phyloP scores from a whole-genome alignment of 2,329 filamentous ascomycete genomes.

The Ophiosphaerella herpotricha region DNA sequence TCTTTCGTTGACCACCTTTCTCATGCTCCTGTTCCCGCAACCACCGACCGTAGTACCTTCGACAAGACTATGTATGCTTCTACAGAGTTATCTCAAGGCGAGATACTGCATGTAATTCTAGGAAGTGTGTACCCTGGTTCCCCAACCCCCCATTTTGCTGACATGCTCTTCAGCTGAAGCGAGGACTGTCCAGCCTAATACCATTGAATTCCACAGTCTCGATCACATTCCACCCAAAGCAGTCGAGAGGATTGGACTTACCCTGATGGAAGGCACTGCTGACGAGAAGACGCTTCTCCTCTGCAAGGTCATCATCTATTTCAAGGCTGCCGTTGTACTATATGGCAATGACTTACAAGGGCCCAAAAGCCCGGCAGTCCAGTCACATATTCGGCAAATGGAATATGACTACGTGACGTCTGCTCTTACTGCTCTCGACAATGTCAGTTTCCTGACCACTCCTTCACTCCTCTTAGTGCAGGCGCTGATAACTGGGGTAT shows the following conservation, averaged over 20 bases:
- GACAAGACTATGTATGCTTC: slow-evolving; percentile 27
- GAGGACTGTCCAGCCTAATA: slow-evolving; percentile 13
- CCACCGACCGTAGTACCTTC: slow-evolving; percentile 30
- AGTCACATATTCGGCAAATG: slow-evolving; percentile 31
- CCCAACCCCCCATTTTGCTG: background rate
- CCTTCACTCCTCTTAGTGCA: slow-evolving; percentile 37
- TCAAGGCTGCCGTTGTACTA: slow-evolving; percentile 31
- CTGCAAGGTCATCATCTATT: slow-evolving; percentile 40
- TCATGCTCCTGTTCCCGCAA: slow-evolving; percentile 23
- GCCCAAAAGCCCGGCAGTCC: slow-evolving; percentile 26
- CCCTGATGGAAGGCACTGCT: slow-evolving; percentile 32
- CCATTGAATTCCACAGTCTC: slow-evolving; percentile 28
- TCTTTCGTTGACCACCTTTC: slow-evolving; percentile 38
- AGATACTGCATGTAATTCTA: slow-evolving; percentile 34
- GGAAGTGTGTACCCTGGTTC: slow-evolving; percentile 17
- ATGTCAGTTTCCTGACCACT: slow-evolving; percentile 31
- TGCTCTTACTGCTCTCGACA: slow-evolving; percentile 35
- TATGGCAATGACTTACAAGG: slow-evolving; percentile 31
- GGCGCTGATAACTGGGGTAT: slow-evolving; percentile 36
- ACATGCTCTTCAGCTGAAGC: slow-evolving; percentile 20
- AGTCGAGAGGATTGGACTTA: slow-evolving; percentile 35
- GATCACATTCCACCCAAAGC: slow-evolving; percentile 39
- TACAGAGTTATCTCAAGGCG: slow-evolving; percentile 30
- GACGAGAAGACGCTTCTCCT: slow-evolving; percentile 35
- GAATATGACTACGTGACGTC: slow-evolving; percentile 35